Evolutionary conservation across 139 green algal genomes (phyloP).

Genomic region (Coccomyxa sp.): DNA sequence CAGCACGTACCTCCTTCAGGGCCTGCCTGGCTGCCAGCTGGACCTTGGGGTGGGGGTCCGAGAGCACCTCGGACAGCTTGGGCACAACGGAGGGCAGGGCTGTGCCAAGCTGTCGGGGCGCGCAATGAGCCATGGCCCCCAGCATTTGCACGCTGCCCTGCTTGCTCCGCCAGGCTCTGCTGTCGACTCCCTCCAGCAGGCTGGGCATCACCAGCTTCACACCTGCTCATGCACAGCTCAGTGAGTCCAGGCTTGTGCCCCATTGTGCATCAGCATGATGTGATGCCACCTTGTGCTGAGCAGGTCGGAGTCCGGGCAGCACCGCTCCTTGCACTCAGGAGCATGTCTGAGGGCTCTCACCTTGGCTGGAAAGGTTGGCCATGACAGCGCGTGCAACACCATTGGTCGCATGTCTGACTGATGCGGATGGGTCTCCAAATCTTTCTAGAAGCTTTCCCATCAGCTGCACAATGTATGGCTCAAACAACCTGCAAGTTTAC

Average conservation of each 20-base stretch:
- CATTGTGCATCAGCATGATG: not conserved
- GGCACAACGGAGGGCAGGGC: slow-evolving; percentile 93
- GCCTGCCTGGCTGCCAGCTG: slow-evolving; percentile 71
- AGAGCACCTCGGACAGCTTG: slow-evolving; percentile 66
- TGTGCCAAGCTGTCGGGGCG: slow-evolving; percentile 89
- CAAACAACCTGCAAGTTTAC: slow-evolving; percentile 90
- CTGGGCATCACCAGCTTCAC: slow-evolving; percentile 95
- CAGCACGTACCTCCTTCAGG: slow-evolving; percentile 58
- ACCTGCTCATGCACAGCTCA: slow-evolving; percentile 32
- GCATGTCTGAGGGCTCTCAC: slow-evolving; percentile 12
- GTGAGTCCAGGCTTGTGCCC: not conserved
- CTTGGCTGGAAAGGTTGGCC: slow-evolving; percentile 80
- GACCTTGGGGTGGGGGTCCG: slow-evolving; percentile 91
- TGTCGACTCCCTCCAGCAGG: slow-evolving; percentile 85
- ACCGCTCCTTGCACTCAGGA: not conserved
- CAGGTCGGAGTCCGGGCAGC: too few relatives aligned
- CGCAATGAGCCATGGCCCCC: slow-evolving; percentile 94
- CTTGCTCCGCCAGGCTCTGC: slow-evolving; percentile 92
- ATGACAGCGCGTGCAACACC: slow-evolving; percentile 87
- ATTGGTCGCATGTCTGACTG: slow-evolving; percentile 73
- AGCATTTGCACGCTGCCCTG: slow-evolving; percentile 93
- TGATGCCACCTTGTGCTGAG: too few relatives aligned
- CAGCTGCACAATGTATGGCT: slow-evolving; percentile 97
- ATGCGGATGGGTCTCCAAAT: slow-evolving; percentile 75
- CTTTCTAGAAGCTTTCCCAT: slow-evolving; percentile 87